Conservation (phyloP, 176 grass and related monocot genomes). For the Musa itinerans region DNA sequence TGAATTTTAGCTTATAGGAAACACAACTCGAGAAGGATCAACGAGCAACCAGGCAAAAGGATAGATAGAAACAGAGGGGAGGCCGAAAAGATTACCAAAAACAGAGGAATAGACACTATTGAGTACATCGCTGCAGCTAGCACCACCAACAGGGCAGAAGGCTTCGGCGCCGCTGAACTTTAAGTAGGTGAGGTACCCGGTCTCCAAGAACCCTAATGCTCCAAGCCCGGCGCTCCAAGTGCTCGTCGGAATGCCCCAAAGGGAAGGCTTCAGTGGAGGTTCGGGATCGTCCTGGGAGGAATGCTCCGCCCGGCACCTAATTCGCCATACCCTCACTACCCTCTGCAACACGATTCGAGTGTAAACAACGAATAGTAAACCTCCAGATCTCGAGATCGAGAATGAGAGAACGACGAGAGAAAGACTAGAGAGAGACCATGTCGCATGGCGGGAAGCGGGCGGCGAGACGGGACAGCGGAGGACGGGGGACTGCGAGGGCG, state of each 20-base stretch:
- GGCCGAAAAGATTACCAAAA: constrained; percentile 47
- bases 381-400: neutral
- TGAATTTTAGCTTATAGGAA: neutral
- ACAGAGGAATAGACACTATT: constrained; percentile 65
- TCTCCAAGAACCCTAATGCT: constrained; percentile 68
- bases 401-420: neutral
- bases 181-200: constrained; percentile 72
- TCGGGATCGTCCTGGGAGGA: constrained; percentile 23
- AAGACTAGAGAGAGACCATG: neutral
- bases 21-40: neutral
- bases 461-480: neutral
- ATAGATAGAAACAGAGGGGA: neutral
- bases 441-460: neutral
- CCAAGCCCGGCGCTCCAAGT: constrained; percentile 51
- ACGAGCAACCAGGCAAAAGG: neutral
- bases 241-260: constrained; percentile 54
- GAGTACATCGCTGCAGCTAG: constrained; percentile 59
- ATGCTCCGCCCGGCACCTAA: constrained; percentile 40
- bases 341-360: constrained; percentile 12
- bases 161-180: constrained; percentile 71
- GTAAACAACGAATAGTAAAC: neutral
- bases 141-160: constrained; percentile 70
- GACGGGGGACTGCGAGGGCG: neutral
- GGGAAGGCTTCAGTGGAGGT: neutral
- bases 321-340: neutral